Conservation (phyloP, 2,329 filamentous ascomycete species). For the Davidsoniella neocaledoniae region DNA sequence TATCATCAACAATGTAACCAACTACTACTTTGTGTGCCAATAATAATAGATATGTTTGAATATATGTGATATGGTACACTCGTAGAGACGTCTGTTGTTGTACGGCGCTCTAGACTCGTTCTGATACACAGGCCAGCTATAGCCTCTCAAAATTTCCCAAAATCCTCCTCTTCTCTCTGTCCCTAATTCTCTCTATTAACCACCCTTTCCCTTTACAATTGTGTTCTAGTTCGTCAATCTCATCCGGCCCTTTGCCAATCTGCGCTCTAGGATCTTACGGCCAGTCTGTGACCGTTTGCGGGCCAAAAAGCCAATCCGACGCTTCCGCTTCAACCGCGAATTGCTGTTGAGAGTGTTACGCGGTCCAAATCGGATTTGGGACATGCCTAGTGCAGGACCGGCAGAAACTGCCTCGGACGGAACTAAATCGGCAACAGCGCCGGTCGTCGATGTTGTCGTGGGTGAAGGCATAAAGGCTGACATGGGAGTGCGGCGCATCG, state of each 20-base stretch:
- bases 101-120: too few species aligned
- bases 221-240: conserved; percentile 8
- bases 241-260: conserved; percentile 34
- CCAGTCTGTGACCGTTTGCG: conserved; percentile 34
- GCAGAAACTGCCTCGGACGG: conserved; percentile 29
- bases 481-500: conserved; percentile 5
- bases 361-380: conserved; percentile 40
- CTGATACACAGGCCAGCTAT: background rate
- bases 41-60: too few species aligned
- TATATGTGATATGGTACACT: conserved; percentile 4
- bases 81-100: background rate
- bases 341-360: conserved; percentile 39
- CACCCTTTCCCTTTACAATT: too few species aligned
- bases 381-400: conserved; percentile 33
- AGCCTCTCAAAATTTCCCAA: background rate
- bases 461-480: conserved; percentile 5
- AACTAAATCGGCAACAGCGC: conserved; percentile 27
- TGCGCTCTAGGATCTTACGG: conserved; percentile 33
- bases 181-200: background rate
- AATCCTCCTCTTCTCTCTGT: background rate
- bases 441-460: conserved; percentile 4
- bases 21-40: too few species aligned
- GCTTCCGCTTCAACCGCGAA: conserved; percentile 40
- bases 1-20: too few species aligned
- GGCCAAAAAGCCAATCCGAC: conserved; percentile 39